phyloP scores from a whole-genome alignment of 495 filamentous ascomycete species.

The Penicillium paxilli region DNA sequence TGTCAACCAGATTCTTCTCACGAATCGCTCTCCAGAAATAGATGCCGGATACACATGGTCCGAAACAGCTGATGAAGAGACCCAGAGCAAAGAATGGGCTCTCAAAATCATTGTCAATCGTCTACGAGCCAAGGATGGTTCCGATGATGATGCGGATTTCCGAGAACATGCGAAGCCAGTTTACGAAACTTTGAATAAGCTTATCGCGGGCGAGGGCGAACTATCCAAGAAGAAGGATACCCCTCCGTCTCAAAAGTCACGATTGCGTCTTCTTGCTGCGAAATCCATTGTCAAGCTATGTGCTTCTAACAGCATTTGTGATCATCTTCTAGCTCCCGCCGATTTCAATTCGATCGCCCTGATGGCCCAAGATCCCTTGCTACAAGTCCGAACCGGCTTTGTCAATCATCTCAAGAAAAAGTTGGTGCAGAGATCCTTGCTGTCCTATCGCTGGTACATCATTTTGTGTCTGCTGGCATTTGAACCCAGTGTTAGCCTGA shows the following conservation, averaged over 20 bases:
- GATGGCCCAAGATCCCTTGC: conserved; percentile 74
- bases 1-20: conserved; percentile 70
- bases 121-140: conserved; percentile 63
- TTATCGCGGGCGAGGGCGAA: conserved; percentile 76
- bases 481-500: conserved; percentile 71
- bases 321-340: conserved; percentile 66
- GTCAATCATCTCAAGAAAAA: conserved; percentile 83
- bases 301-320: conserved; percentile 63
- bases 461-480: conserved; percentile 88
- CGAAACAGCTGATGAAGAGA: conserved; percentile 75
- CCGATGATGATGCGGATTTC: conserved; percentile 54
- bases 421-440: conserved; percentile 52
- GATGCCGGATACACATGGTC: conserved; percentile 60
- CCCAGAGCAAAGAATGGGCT: conserved; percentile 83
- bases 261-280: conserved; percentile 78
- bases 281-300: conserved; percentile 84
- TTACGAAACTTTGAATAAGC: conserved; percentile 72
- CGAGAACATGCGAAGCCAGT: conserved; percentile 66
- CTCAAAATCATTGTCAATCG: conserved; percentile 86
- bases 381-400: conserved; percentile 74
- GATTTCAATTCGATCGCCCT: conserved; percentile 81
- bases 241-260: conserved; percentile 69
- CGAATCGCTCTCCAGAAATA: conserved; percentile 58
- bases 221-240: conserved; percentile 72
- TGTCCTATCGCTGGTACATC: conserved; percentile 72